phyloP scores from a whole-genome alignment of 306 rosid species.

The Sindora glabra region DNA sequence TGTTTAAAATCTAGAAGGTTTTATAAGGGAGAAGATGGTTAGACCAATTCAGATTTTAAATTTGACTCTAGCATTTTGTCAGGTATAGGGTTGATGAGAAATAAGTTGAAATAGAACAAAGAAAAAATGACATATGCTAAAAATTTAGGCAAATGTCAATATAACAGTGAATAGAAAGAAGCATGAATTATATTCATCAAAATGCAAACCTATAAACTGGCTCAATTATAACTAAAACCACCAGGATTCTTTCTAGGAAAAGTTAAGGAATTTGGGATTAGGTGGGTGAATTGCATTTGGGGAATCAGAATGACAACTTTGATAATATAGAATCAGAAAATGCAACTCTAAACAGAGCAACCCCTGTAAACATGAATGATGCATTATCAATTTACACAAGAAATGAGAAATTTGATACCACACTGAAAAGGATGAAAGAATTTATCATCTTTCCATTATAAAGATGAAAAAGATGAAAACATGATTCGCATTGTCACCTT shows the following conservation, averaged over 20 bases:
- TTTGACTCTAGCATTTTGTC: constrained; percentile 17
- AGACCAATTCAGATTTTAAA: neutral
- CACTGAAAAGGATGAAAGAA: neutral
- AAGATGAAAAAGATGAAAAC: no score
- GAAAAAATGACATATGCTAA: neutral
- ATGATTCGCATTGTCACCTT: no score
- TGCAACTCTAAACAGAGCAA: constrained; percentile 4
- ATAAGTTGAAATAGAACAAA: neutral
- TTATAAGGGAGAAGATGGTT: neutral
- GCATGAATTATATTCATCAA: neutral
- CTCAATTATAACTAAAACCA: neutral
- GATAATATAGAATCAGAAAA: neutral
- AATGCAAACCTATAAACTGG: neutral
- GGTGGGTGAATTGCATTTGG: neutral
- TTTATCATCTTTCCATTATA: neutral
- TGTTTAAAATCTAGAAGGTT: constrained; percentile 31
- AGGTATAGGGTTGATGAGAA: neutral
- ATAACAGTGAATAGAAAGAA: neutral
- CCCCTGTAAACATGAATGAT: constrained; percentile 24
- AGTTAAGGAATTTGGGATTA: no score
- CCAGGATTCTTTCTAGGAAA: no score
- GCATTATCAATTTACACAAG: neutral
- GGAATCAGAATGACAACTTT: neutral
- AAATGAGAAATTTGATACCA: neutral
- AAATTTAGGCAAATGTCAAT: constrained; percentile 3